A percentile compares a stretch with the other conserved stretches of the same genome.
Conservation (phyloP, 2,329 filamentous ascomycete genomes). For the Myriosclerotinia duriaeana region DNA sequence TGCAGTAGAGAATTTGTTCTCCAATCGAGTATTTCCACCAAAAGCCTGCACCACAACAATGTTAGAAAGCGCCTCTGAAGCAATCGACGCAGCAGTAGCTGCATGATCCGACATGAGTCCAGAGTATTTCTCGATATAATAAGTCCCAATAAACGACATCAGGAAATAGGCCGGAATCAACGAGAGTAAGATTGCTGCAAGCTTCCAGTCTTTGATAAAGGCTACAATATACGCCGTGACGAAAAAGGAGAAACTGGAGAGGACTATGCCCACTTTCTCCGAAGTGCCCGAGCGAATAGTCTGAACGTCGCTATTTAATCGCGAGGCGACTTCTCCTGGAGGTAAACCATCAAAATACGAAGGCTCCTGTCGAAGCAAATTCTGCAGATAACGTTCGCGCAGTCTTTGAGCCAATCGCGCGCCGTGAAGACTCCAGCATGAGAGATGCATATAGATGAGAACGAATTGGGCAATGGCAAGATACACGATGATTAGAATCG, state of each 20-base stretch:
- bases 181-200: slow-evolving; percentile 48
- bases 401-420: slow-evolving; percentile 54
- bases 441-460: slow-evolving; percentile 62
- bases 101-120: slow-evolving; percentile 48
- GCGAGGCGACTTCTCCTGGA: slow-evolving; percentile 51
- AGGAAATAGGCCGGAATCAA: slow-evolving; percentile 38
- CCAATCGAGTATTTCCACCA: slow-evolving; percentile 50
- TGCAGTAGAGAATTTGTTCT: slow-evolving; percentile 49
- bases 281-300: slow-evolving; percentile 57
- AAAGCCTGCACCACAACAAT: slow-evolving; percentile 54
- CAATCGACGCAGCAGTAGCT: slow-evolving; percentile 52
- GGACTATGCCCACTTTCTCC: slow-evolving; percentile 59
- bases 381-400: slow-evolving; percentile 52
- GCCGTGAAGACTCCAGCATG: slow-evolving; percentile 58
- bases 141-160: slow-evolving; percentile 49
- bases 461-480: slow-evolving; percentile 63
- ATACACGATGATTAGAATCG: slow-evolving; percentile 62
- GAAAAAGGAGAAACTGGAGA: slow-evolving; percentile 56
- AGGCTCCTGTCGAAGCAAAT: slow-evolving; percentile 53
- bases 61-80: slow-evolving; percentile 52
- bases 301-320: slow-evolving; percentile 55
- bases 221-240: slow-evolving; percentile 59
- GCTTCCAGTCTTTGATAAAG: slow-evolving; percentile 54
- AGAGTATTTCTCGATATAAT: slow-evolving; percentile 48
- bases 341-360: slow-evolving; percentile 55